Evolutionary conservation across 2,329 filamentous ascomycete species (phyloP).

Genomic region (Raffaelea albimanens): DNA sequence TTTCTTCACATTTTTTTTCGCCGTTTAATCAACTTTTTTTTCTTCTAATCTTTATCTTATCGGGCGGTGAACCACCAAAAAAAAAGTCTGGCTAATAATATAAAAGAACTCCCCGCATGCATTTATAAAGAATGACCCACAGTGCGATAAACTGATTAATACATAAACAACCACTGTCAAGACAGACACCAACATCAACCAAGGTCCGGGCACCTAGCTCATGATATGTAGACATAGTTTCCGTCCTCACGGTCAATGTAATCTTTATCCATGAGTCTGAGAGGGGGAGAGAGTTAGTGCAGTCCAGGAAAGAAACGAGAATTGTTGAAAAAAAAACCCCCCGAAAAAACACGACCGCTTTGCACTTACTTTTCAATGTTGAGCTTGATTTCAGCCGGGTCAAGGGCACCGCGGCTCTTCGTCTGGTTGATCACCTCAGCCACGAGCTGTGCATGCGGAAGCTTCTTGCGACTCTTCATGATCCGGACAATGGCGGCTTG

Average conservation of each 20-base stretch:
- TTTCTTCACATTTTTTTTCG: constrained; percentile 1
- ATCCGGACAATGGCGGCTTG: constrained; percentile 95
- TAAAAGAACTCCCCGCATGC: neutral
- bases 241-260: constrained; percentile 76
- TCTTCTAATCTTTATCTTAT: constrained; percentile 13
- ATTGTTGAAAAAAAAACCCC: neutral
- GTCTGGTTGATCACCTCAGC: constrained; percentile 89
- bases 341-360: too few relatives aligned
- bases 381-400: constrained; percentile 83
- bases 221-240: constrained; percentile 63
- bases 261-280: constrained; percentile 81
- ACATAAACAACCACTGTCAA: too few relatives aligned
- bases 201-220: too few relatives aligned
- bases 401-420: constrained; percentile 74
- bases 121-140: neutral
- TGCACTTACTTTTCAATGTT: constrained; percentile 87
- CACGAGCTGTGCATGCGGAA: constrained; percentile 79
- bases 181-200: too few relatives aligned
- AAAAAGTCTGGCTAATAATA: neutral
- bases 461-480: constrained; percentile 87
- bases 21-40: neutral
- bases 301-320: neutral
- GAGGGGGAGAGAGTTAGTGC: neutral
- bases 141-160: neutral
- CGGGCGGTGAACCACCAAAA: constrained; percentile 7